Percentiles rank a stretch among this genome's conserved stretches.
Conservation (phyloP, 768 basidiomycete species). For the Saitozyma sp. region DNA sequence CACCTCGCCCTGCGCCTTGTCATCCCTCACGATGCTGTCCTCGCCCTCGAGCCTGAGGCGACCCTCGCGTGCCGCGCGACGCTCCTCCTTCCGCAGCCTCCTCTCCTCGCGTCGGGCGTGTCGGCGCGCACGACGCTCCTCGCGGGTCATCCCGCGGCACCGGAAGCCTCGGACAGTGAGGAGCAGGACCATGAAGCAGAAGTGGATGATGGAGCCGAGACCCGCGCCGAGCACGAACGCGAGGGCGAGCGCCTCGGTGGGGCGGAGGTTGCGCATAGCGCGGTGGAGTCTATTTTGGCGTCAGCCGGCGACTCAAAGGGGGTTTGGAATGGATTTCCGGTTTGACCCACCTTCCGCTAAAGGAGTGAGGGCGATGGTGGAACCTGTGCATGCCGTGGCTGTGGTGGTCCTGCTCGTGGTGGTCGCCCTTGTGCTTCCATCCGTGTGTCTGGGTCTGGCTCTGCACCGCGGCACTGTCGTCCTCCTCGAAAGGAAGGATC, state of each 20-base stretch:
- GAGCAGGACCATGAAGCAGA: conserved; percentile 38
- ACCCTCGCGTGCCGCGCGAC: background rate
- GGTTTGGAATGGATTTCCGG: background rate
- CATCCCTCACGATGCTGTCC: conserved; percentile 21
- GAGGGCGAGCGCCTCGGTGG: conserved; percentile 31
- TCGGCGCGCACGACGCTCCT: conserved; percentile 8
- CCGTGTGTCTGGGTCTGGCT: too few species aligned
- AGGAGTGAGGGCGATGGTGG: conserved; percentile 8
- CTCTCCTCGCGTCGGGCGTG: background rate
- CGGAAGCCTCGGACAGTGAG: conserved; percentile 26
- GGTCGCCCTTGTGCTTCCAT: too few species aligned
- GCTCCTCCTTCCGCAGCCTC: conserved; percentile 9
- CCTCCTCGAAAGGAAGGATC: conserved; percentile 15
- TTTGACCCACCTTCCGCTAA: conserved; percentile 9
- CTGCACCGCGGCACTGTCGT: background rate
- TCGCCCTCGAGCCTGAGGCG: conserved; percentile 14
- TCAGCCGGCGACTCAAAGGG: background rate
- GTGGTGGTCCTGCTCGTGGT: too few species aligned
- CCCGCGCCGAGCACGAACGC: conserved; percentile 43
- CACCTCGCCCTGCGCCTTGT: conserved; percentile 45
- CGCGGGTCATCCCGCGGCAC: conserved; percentile 7
- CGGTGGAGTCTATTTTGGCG: conserved; percentile 22
- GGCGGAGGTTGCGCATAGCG: conserved; percentile 25
- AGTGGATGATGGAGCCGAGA: conserved; percentile 37
- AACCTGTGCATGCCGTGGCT: background rate